A percentile compares a stretch with the other conserved stretches of the same genome.
phyloP scores from a whole-genome alignment of 1,284 basidiomycete genomes.

The Melampsora larici-populina region DNA sequence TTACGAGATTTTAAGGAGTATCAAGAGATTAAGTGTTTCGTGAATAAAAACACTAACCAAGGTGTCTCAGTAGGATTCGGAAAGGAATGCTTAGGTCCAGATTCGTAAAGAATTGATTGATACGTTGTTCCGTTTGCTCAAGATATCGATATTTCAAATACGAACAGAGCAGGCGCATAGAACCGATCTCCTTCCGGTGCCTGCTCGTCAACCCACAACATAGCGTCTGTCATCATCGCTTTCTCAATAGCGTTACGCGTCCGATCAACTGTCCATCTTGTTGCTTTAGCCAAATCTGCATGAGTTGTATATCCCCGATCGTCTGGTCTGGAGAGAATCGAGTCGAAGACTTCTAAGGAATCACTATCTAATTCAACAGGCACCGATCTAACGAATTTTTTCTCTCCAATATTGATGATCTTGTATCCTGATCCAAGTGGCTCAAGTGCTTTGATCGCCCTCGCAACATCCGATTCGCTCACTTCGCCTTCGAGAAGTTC shows the following conservation, averaged over 20 bases:
- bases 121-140: too few relatives aligned
- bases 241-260: slow-evolving; percentile 76
- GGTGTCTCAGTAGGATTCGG: too few relatives aligned
- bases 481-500: slow-evolving; percentile 48
- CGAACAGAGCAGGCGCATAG: slow-evolving; percentile 55
- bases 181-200: slow-evolving; percentile 63
- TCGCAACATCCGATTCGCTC: slow-evolving; percentile 77
- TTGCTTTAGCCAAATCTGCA: slow-evolving; percentile 59
- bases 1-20: too few relatives aligned
- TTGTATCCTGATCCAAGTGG: slow-evolving; percentile 87
- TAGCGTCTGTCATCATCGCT: slow-evolving; percentile 80
- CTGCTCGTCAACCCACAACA: slow-evolving; percentile 92
- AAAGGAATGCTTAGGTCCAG: too few relatives aligned
- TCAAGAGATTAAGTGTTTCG: too few relatives aligned
- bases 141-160: not conserved
- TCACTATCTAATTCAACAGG: slow-evolving; percentile 55
- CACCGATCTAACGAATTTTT: slow-evolving; percentile 53
- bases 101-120: too few relatives aligned
- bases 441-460: slow-evolving; percentile 79
- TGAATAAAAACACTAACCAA: too few relatives aligned
- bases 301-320: slow-evolving; percentile 69
- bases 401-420: slow-evolving; percentile 66
- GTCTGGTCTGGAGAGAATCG: slow-evolving; percentile 49
- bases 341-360: slow-evolving; percentile 53
- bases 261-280: slow-evolving; percentile 73